phyloP scores from a whole-genome alignment of 192 early-diverging fungal species.

The Coemansia sp. region DNA sequence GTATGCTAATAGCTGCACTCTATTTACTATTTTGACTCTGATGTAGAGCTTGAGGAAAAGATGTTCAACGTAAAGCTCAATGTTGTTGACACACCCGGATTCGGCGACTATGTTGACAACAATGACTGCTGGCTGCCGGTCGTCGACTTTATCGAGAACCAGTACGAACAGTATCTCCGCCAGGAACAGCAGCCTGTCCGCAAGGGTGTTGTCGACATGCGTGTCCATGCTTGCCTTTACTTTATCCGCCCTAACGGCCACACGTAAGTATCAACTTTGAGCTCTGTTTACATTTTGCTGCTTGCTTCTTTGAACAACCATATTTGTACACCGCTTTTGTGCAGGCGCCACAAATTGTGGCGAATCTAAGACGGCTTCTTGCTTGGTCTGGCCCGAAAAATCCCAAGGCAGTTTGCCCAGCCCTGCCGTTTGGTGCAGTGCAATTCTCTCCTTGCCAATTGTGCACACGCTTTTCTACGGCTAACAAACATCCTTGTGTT shows the following conservation, averaged over 20 bases:
- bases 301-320: background rate
- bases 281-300: background rate
- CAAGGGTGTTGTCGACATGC: conserved; percentile 86
- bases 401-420: too few relatives aligned
- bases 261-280: conserved; percentile 56
- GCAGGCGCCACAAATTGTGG: conserved; percentile 2
- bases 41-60: conserved; percentile 91
- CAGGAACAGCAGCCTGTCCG: conserved; percentile 86
- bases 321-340: background rate
- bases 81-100: conserved; percentile 89
- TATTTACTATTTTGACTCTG: background rate
- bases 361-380: background rate
- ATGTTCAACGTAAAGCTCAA: conserved; percentile 95
- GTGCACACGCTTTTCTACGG: conserved; percentile 3
- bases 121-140: conserved; percentile 97
- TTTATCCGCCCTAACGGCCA: conserved; percentile 98
- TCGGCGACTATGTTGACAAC: conserved; percentile 90
- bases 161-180: conserved; percentile 92
- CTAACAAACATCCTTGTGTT: conserved; percentile 3
- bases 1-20: too few relatives aligned
- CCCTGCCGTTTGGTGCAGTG: too few relatives aligned
- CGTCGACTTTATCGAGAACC: conserved; percentile 97
- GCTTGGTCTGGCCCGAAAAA: background rate
- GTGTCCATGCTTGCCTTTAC: conserved; percentile 97
- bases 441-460: background rate